Conservation (phyloP, 768 basidiomycete genomes). For the Rhodotorula graminis region DNA sequence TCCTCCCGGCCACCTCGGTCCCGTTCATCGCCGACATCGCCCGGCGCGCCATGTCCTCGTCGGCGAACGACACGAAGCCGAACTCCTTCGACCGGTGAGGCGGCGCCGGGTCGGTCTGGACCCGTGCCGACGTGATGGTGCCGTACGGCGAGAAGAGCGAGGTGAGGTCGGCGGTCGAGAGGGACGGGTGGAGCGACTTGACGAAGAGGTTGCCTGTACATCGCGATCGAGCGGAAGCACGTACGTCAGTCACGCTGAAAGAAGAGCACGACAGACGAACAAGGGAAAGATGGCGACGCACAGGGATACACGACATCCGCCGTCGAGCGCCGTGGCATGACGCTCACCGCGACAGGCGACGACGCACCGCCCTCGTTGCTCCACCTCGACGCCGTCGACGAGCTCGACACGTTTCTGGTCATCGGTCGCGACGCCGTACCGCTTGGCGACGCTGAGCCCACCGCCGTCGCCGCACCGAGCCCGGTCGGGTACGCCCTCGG, state of each 20-base stretch:
- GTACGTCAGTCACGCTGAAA: too few relatives aligned
- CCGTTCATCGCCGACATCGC: slow-evolving; percentile 83
- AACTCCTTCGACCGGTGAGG: slow-evolving; percentile 74
- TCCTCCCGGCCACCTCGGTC: slow-evolving; percentile 57
- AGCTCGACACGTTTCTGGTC: neutral
- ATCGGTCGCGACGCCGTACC: neutral
- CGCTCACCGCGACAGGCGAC: too few relatives aligned
- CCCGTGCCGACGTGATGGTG: slow-evolving; percentile 85
- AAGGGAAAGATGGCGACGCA: neutral
- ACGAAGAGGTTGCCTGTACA: slow-evolving; percentile 34
- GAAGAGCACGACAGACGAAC: neutral
- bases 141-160: slow-evolving; percentile 72
- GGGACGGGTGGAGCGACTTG: slow-evolving; percentile 76
- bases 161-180: slow-evolving; percentile 79
- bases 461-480: neutral
- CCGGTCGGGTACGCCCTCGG: neutral
- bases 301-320: slow-evolving; percentile 18
- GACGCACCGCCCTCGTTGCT: neutral
- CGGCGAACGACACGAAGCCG: slow-evolving; percentile 83
- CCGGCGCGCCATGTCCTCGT: slow-evolving; percentile 66
- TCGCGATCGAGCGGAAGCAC: slow-evolving; percentile 69
- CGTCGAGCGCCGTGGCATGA: neutral
- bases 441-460: too few relatives aligned
- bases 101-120: slow-evolving; percentile 72
- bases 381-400: neutral